These are phyloP conservation scores for Fusarium armeniacum DNA, from an alignment of 2,329 filamentous ascomycete genomes.

Conservation along the genomic window DNA sequence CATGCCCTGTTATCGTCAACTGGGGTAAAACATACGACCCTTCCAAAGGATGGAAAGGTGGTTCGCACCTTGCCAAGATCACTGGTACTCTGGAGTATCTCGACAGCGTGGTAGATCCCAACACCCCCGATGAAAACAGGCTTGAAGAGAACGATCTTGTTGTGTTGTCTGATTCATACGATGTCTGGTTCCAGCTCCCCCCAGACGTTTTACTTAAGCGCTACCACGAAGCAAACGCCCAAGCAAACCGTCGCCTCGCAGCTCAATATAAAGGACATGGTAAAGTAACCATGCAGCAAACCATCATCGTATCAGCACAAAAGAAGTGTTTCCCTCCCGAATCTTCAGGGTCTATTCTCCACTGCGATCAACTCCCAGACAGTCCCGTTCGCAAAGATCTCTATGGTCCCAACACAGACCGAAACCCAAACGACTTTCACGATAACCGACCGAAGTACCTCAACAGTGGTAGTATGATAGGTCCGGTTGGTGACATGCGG, in stretches of 20 bases:
- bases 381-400: constrained; percentile 38
- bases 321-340: constrained; percentile 43
- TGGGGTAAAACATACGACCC: constrained; percentile 43
- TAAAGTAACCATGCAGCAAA: constrained; percentile 34
- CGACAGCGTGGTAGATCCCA: constrained; percentile 11
- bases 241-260: constrained; percentile 34
- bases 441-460: constrained; percentile 45
- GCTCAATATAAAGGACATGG: constrained; percentile 10
- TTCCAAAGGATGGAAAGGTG: constrained; percentile 24
- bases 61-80: constrained; percentile 50
- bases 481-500: constrained; percentile 44
- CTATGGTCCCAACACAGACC: constrained; percentile 40
- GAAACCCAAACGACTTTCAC: not conserved
- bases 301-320: constrained; percentile 40
- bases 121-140: constrained; percentile 12
- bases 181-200: constrained; percentile 52
- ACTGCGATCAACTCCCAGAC: constrained; percentile 40
- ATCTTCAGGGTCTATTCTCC: constrained; percentile 21
- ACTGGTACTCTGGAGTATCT: constrained; percentile 48
- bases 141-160: constrained; percentile 46
- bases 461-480: constrained; percentile 51
- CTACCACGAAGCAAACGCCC: constrained; percentile 41
- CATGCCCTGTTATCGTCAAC: constrained; percentile 49
- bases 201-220: constrained; percentile 48
- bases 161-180: constrained; percentile 48